phyloP scores from a whole-genome alignment of 1,284 basidiomycete genomes.

The Ceratobasidium sp. region DNA sequence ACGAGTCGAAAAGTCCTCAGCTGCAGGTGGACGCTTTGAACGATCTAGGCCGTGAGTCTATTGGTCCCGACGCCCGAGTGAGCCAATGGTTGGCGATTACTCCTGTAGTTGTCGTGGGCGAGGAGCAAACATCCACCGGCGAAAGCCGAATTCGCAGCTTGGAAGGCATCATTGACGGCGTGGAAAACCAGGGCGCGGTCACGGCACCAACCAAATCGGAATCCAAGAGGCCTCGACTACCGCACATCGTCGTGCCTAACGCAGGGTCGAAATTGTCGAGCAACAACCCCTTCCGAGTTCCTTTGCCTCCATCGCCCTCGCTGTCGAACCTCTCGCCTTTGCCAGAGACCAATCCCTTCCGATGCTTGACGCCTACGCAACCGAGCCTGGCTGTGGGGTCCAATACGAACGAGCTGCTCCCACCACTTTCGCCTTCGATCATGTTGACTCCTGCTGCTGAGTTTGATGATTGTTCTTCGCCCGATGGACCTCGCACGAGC shows the following conservation, averaged over 20 bases:
- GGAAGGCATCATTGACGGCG: background rate
- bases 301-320: constrained; percentile 32
- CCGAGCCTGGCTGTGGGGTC: constrained; percentile 4
- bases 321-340: constrained; percentile 4
- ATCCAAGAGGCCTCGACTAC: constrained; percentile 18
- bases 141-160: background rate
- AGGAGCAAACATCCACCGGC: background rate
- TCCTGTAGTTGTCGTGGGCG: background rate
- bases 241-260: constrained; percentile 31
- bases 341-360: constrained; percentile 23
- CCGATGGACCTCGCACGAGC: background rate
- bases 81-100: constrained; percentile 38
- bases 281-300: constrained; percentile 38
- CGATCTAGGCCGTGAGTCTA: background rate
- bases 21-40: background rate
- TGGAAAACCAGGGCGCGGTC: background rate
- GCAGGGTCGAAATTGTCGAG: constrained; percentile 11
- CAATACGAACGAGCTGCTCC: background rate
- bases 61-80: constrained; percentile 27
- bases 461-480: background rate
- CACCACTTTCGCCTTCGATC: constrained; percentile 39
- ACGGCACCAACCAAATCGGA: constrained; percentile 15
- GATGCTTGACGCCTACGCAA: background rate
- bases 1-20: too few species aligned
- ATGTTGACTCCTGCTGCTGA: constrained; percentile 32